A percentile compares a stretch with the other conserved stretches of the same genome.
These are phyloP conservation scores for Psilocybe subaeruginosa DNA, from an alignment of 768 basidiomycete species.

Conservation along the genomic window DNA sequence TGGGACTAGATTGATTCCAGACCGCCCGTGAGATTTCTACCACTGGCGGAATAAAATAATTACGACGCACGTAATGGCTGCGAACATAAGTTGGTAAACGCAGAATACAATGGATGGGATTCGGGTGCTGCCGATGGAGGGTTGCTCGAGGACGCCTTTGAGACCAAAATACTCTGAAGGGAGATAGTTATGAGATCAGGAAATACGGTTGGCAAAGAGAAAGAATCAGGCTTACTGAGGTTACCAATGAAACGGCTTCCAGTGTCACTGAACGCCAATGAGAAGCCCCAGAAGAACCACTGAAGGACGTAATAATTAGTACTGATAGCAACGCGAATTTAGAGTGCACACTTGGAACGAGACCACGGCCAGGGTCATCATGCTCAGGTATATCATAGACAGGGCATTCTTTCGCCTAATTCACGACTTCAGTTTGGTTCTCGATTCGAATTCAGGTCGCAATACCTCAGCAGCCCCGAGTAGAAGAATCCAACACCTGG, in stretches of 20 bases:
- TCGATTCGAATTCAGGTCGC: background rate
- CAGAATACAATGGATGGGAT: conserved; percentile 81
- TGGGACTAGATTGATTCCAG: conserved; percentile 51
- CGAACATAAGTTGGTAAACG: conserved; percentile 92
- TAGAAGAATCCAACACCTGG: conserved; percentile 91
- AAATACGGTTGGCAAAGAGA: background rate
- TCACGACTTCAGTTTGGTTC: background rate
- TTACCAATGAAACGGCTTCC: conserved; percentile 80
- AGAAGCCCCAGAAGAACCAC: conserved; percentile 99
- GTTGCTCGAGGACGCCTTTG: conserved; percentile 72
- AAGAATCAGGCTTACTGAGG: conserved; percentile 56
- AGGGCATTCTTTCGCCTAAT: conserved; percentile 88
- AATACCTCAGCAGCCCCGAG: conserved; percentile 71
- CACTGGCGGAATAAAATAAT: background rate
- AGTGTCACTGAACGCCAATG: conserved; percentile 85
- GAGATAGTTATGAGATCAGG: background rate
- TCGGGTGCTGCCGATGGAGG: conserved; percentile 70
- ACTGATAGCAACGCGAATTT: background rate
- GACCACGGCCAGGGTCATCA: conserved; percentile 79
- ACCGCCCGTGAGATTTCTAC: background rate
- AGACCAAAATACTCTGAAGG: conserved; percentile 81
- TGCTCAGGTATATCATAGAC: conserved; percentile 83
- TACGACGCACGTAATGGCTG: conserved; percentile 72
- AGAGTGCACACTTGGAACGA: conserved; percentile 72
- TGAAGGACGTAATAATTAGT: conserved; percentile 29